Evolutionary conservation across 2,329 filamentous ascomycete species (phyloP).

Genomic region (Leptographium procerum): DNA sequence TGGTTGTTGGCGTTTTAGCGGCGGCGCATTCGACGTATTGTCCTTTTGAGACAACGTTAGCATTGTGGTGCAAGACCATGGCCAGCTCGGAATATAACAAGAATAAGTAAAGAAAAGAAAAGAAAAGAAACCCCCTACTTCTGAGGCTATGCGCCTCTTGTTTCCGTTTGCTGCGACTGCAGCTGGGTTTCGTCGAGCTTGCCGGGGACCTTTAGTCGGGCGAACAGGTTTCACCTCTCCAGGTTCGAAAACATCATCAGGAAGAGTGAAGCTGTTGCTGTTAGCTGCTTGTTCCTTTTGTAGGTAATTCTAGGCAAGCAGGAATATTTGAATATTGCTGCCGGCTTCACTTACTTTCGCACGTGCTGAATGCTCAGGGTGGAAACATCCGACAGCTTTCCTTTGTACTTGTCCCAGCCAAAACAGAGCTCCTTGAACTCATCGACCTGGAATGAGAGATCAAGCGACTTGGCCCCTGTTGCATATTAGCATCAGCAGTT

Average conservation of each 20-base stretch:
- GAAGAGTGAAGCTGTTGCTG: conserved; percentile 61
- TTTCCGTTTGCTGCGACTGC: conserved; percentile 25
- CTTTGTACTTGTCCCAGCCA: conserved; percentile 63
- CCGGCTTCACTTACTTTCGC: conserved; percentile 58
- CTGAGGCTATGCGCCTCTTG: conserved; percentile 38
- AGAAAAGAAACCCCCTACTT: conserved; percentile 24
- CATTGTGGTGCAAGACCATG: no score
- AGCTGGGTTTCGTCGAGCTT: conserved; percentile 26
- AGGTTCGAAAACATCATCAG: conserved; percentile 75
- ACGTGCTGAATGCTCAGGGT: conserved; percentile 74
- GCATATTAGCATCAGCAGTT: conserved; percentile 17
- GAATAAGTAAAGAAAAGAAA: no score
- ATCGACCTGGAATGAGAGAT: conserved; percentile 70
- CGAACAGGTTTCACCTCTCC: conserved; percentile 61
- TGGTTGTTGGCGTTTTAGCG: conserved; percentile 3
- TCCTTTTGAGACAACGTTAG: neutral
- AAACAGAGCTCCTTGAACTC: conserved; percentile 79
- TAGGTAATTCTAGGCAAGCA: no score
- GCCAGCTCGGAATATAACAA: no score
- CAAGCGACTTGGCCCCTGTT: conserved; percentile 56
- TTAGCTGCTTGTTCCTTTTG: neutral
- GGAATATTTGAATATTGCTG: conserved; percentile 2
- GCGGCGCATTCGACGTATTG: neutral
- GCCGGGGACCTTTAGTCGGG: conserved; percentile 33
- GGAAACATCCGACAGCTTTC: conserved; percentile 45